A percentile compares a stretch with the other conserved stretches of the same genome.
Conservation (phyloP, 2,329 filamentous ascomycete genomes). For the Cercospora zeae-maydis region DNA sequence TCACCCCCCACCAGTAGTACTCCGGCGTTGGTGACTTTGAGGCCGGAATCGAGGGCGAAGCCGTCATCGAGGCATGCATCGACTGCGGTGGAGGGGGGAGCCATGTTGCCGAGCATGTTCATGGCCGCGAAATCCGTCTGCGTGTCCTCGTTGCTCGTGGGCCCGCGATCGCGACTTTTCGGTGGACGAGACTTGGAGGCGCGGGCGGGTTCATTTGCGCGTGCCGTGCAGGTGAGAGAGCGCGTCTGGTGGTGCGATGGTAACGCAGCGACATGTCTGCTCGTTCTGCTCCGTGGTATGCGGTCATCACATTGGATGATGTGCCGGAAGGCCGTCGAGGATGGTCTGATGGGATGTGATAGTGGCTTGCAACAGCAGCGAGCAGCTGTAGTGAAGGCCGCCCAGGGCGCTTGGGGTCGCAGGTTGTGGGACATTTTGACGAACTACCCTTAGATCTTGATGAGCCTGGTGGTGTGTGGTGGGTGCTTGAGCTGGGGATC, state of each 20-base stretch:
- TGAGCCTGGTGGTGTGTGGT: neutral
- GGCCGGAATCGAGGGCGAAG: constrained; percentile 80
- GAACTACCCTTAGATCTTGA: neutral
- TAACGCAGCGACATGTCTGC: neutral
- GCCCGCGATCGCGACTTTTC: constrained; percentile 56
- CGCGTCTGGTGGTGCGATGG: neutral
- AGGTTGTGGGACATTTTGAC: neutral
- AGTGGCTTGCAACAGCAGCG: neutral
- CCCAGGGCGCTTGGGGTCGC: neutral
- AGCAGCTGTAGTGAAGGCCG: neutral
- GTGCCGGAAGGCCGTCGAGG: neutral
- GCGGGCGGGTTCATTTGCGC: neutral
- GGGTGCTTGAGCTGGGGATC: no score
- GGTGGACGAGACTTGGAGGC: constrained; percentile 31
- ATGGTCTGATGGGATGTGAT: neutral
- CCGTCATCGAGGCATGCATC: constrained; percentile 79
- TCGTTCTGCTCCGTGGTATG: neutral
- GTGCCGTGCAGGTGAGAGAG: constrained; percentile 5
- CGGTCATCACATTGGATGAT: neutral
- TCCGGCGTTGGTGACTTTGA: constrained; percentile 65
- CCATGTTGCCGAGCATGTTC: constrained; percentile 73
- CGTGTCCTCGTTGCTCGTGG: constrained; percentile 58
- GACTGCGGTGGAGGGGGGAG: constrained; percentile 74
- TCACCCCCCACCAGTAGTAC: constrained; percentile 80
- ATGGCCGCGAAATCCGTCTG: constrained; percentile 70